phyloP scores from a whole-genome alignment of 1,139 yeast genomes.

The Debaryomyces robertsiae region DNA sequence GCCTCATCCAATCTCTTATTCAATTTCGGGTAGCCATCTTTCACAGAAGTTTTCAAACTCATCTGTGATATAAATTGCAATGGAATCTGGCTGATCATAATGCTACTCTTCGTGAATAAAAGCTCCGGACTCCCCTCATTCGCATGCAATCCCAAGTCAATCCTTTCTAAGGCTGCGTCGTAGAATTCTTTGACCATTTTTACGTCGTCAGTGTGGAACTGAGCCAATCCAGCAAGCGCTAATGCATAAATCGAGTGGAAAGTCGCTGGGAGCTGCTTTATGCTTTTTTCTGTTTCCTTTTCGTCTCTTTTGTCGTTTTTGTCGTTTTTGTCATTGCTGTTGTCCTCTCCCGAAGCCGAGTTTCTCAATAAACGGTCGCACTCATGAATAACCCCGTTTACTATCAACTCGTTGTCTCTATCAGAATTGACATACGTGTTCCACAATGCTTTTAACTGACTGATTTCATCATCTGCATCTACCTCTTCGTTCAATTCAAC shows the following conservation, averaged over 20 bases:
- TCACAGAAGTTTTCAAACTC: conserved; percentile 36
- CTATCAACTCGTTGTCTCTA: conserved; percentile 60
- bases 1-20: conserved; percentile 44
- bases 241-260: conserved; percentile 77
- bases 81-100: conserved; percentile 60
- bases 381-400: conserved; percentile 89
- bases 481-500: conserved; percentile 72
- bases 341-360: conserved; percentile 23
- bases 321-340: conserved; percentile 22
- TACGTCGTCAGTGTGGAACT: conserved; percentile 46
- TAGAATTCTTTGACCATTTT: conserved; percentile 56
- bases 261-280: conserved; percentile 45
- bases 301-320: conserved; percentile 21
- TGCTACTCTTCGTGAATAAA: conserved; percentile 55
- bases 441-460: conserved; percentile 75
- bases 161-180: conserved; percentile 71
- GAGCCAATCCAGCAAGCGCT: conserved; percentile 70
- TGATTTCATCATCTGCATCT: conserved; percentile 76
- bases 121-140: conserved; percentile 50
- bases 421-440: conserved; percentile 55
- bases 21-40: conserved; percentile 32
- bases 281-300: conserved; percentile 5
- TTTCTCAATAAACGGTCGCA: conserved; percentile 78
- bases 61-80: conserved; percentile 56
- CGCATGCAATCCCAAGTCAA: conserved; percentile 57